Base-by-base conservation (phyloP, 352 stramenopile species). In the Phytophthora kernoviae region DNA sequence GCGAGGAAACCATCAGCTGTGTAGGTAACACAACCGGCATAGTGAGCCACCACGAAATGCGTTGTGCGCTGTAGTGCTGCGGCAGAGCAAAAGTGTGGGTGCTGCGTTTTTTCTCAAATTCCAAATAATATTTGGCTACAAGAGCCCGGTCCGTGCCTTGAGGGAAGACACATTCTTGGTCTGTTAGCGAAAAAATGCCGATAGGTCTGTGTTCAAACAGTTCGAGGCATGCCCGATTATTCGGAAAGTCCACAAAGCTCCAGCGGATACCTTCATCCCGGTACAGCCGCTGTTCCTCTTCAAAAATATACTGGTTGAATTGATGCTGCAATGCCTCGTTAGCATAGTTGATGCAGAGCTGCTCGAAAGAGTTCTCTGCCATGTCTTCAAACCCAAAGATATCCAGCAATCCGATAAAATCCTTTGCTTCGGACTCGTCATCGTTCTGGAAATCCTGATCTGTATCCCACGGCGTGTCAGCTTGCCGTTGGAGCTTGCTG, bases 241-340 rank as follows among this genome's bases (percentile, higher is more conserved):
- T 85, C 1, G 85, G 84, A 42, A 92, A 94, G 34, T 90, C 82
- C 22, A 95, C 81, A 22, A 90, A 86, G 21, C 58, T 70, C 75
- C 80, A 93, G 27, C 60, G 57, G 41, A 97, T 95, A 7, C 73
- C 81, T 47, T 97, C 89, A 6, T 83, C 70, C 11, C 70, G 59
- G 63, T 96, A 92, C 44, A 94, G 53, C 22, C 75, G 65, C 58
- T 96, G 85, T 62, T 96, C 87, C 8, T 96, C 70, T 43, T 97
- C 96, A 44, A 99, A 98, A 27, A 98, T 90, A 59, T 94, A 93
- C 69, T 84, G 66, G 50, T 95, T 96, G 68, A 96, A 96, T 61
- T 96, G 88, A 40, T 93, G 79, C 60, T 96, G 88, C 15, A 96
- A 70, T 39, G 81, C 75, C 58, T 96, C 88, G 57, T 96, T 96